Evolutionary conservation across 2,329 filamentous ascomycete species (phyloP), one percentile per base, ranked within the genome.

Genomic region (Ophiostoma australiae): DNA sequence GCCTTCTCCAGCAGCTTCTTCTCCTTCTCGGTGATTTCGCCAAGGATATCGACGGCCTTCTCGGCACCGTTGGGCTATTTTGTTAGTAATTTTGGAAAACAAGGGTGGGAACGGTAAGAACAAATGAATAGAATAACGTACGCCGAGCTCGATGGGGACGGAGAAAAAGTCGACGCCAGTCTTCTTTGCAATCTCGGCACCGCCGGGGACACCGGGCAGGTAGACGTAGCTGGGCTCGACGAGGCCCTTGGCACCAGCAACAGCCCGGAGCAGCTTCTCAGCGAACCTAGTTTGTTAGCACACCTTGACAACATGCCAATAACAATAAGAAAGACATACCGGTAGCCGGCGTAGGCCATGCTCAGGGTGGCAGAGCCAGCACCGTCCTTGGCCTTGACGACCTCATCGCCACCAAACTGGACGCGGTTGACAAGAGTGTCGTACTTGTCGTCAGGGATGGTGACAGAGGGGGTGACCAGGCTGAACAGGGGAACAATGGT

Each of bases 401-500:
- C 91, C 85, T 94, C 91, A 78, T 99, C 95, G 85, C 95, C 95
- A 80, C 95, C 95, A 77, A 97, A 98, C 82, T 99, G 95, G 72
- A 98, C 92, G 84, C 95, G 93, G 84, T 97, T 91, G 78, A 97
- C 89, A 69, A 99, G 86, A 75, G 88, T 91, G 78, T 94, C 92
- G 77, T 97, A 91, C 86, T 97, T 95, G 80, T 97, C 93, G 73
- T 87, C 86, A 67, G 94, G 93, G 74, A 98, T 95, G 73, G 87
- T 86, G 78, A 95, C 90, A 63, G 87, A 80, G 72, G 94, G 93
- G 79, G 90, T 88, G 76, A 92, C 88, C 85, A 95, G 90, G 88
- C 93, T 97, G 88, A 98, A 97, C 73, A 99, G 88, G 69, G 95
- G 95, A 71, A 99, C 94, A 78, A 99, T 99, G 77, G 95, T 99